Percentiles rank a stretch among this genome's conserved stretches.
Conservation (phyloP, 2,329 filamentous ascomycete genomes). For the Arthroderma sp. region DNA sequence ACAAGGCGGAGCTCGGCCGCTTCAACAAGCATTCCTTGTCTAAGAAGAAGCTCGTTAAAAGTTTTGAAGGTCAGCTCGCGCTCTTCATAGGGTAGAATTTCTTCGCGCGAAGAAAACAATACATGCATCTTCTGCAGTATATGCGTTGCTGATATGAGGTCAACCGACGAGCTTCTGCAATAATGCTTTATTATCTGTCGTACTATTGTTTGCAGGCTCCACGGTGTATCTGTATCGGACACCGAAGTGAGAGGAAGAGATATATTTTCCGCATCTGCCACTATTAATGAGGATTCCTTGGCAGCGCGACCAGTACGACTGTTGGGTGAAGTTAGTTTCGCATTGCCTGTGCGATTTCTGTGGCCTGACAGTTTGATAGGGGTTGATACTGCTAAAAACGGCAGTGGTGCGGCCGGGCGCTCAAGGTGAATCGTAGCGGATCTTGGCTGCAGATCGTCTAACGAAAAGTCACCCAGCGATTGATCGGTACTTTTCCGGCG, state of each 20-base stretch:
- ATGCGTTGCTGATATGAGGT: constrained; percentile 30
- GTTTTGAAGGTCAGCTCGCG: constrained; percentile 42
- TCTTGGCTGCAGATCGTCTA: constrained; percentile 16
- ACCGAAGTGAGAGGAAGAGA: constrained; percentile 21
- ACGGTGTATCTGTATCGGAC: constrained; percentile 22
- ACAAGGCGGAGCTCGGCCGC: constrained; percentile 45
- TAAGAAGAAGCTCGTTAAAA: constrained; percentile 44
- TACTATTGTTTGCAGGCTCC: constrained; percentile 26
- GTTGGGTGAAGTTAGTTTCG: background rate
- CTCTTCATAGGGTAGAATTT: constrained; percentile 32
- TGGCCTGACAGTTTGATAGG: background rate
- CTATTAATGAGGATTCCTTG: background rate
- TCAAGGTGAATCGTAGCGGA: constrained; percentile 28
- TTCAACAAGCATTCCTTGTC: constrained; percentile 30
- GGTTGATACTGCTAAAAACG: constrained; percentile 23
- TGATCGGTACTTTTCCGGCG: constrained; percentile 6
- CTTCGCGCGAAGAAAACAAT: constrained; percentile 25
- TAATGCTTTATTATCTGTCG: constrained; percentile 29
- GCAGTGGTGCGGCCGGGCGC: constrained; percentile 27
- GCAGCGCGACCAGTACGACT: background rate
- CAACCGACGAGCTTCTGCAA: constrained; percentile 24
- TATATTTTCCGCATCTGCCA: background rate
- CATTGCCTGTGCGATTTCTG: background rate
- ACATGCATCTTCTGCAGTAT: constrained; percentile 28
- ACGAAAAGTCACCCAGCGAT: constrained; percentile 11